Conservation (phyloP, 2,329 filamentous ascomycete species). For the Diaporthe caulivora region DNA sequence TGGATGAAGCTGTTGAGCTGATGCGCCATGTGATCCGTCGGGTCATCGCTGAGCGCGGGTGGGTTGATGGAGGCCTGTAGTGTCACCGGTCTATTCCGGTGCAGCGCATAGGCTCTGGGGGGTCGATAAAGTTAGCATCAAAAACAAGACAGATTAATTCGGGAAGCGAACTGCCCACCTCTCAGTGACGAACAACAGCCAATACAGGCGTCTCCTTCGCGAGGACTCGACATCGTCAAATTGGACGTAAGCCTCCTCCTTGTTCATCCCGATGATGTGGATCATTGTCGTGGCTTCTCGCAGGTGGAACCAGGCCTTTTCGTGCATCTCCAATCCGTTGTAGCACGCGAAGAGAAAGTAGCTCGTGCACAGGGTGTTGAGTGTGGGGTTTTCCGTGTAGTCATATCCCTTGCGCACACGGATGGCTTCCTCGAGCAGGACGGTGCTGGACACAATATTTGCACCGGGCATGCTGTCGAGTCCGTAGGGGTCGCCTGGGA, state of each 20-base stretch:
- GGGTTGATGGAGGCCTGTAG: conserved; percentile 77
- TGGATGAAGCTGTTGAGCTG: conserved; percentile 69
- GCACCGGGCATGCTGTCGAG: conserved; percentile 69
- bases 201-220: conserved; percentile 76
- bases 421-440: conserved; percentile 76
- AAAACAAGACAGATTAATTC: neutral
- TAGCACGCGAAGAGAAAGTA: conserved; percentile 83
- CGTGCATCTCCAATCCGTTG: conserved; percentile 78
- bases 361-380: conserved; percentile 76
- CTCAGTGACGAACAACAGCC: conserved; percentile 79
- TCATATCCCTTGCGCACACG: conserved; percentile 74
- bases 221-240: conserved; percentile 71
- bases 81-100: conserved; percentile 77
- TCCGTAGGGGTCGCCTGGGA: conserved; percentile 69
- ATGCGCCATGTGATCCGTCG: conserved; percentile 64
- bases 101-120: conserved; percentile 75
- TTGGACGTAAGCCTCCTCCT: conserved; percentile 72
- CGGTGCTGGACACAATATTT: conserved; percentile 73
- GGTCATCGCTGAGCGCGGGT: conserved; percentile 73
- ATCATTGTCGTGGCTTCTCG: conserved; percentile 81
- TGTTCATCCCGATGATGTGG: conserved; percentile 70
- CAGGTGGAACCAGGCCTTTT: conserved; percentile 83
- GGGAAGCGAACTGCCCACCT: conserved; percentile 60
- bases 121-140: conserved; percentile 40
- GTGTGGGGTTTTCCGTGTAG: conserved; percentile 67